A percentile compares a stretch with the other conserved stretches of the same genome.
phyloP scores from a whole-genome alignment of 257 asterid species.

The Osmanthus fragrans region DNA sequence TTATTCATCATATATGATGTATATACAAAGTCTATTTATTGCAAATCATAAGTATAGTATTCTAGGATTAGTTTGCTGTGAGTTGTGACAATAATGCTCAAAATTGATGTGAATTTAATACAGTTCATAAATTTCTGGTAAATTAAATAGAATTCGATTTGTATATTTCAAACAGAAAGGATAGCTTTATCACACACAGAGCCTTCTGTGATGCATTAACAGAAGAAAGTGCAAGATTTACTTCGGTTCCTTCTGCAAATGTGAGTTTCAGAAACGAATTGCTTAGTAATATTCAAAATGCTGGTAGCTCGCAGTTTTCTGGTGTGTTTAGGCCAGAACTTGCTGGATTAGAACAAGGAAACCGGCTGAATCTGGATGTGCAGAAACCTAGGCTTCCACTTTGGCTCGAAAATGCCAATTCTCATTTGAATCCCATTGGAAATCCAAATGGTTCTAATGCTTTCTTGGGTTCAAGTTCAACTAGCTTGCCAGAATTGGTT shows the following conservation, averaged over 20 bases:
- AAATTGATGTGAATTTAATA: constrained; percentile 29
- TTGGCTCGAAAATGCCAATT: constrained; percentile 55
- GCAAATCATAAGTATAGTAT: neutral
- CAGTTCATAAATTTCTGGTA: neutral
- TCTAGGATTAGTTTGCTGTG: constrained; percentile 18
- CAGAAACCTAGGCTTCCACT: constrained; percentile 57
- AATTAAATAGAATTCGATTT: neutral
- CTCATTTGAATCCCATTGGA: constrained; percentile 24
- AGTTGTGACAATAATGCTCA: constrained; percentile 25
- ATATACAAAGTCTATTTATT: neutral
- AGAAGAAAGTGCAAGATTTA: constrained; percentile 74
- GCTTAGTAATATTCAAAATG: constrained; percentile 28
- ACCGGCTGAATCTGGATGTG: constrained; percentile 38
- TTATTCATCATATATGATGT: neutral
- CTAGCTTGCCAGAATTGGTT: constrained; percentile 53
- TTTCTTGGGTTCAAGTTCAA: constrained; percentile 40
- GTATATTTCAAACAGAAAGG: constrained; percentile 56
- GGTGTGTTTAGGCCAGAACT: constrained; percentile 39
- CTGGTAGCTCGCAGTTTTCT: constrained; percentile 43
- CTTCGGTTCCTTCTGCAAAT: constrained; percentile 45
- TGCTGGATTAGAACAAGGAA: constrained; percentile 38
- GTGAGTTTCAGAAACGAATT: constrained; percentile 65
- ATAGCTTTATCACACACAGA: constrained; percentile 87
- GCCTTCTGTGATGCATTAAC: constrained; percentile 93
- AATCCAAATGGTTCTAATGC: constrained; percentile 27